A percentile compares a stretch with the other conserved stretches of the same genome.
Conservation (phyloP, 805 yeast genomes). For the Scheffersomyces lignosus region DNA sequence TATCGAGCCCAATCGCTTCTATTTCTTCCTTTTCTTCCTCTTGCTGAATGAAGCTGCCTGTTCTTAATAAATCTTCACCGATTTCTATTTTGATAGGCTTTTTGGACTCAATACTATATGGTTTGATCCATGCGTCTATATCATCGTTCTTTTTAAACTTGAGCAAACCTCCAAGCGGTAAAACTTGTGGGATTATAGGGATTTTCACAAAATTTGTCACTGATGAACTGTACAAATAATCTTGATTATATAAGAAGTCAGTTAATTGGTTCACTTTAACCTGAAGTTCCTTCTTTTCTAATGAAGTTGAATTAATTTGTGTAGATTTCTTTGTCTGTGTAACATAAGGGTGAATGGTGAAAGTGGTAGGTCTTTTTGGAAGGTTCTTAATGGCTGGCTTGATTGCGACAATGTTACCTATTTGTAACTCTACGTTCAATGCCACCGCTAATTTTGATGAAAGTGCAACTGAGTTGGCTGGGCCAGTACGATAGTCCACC, state of each 20-base stretch:
- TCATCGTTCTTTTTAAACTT: constrained; percentile 51
- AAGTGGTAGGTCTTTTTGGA: constrained; percentile 34
- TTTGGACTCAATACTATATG: constrained; percentile 28
- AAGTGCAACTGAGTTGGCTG: constrained; percentile 49
- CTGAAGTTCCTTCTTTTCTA: constrained; percentile 28
- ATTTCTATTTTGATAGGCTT: constrained; percentile 42
- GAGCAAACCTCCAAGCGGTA: constrained; percentile 63
- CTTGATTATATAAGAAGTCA: constrained; percentile 15
- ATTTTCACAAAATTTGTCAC: constrained; percentile 53
- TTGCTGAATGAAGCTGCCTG: constrained; percentile 39
- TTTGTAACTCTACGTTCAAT: constrained; percentile 46
- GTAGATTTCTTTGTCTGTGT: constrained; percentile 38
- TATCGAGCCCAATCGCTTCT: constrained; percentile 59
- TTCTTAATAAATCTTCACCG: constrained; percentile 49
- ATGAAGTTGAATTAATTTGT: constrained; percentile 26
- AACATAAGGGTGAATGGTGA: constrained; percentile 56
- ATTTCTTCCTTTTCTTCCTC: constrained; percentile 8
- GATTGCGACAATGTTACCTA: constrained; percentile 57
- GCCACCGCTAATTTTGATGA: constrained; percentile 57
- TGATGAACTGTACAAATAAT: constrained; percentile 27
- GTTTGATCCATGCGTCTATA: constrained; percentile 40
- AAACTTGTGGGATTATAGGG: constrained; percentile 45
- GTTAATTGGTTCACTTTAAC: constrained; percentile 19
- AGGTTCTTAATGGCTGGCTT: constrained; percentile 44
- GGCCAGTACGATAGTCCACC: constrained; percentile 30